phyloP scores from a whole-genome alignment of 2,329 filamentous ascomycete species.

The Scortechinia acanthostroma region DNA sequence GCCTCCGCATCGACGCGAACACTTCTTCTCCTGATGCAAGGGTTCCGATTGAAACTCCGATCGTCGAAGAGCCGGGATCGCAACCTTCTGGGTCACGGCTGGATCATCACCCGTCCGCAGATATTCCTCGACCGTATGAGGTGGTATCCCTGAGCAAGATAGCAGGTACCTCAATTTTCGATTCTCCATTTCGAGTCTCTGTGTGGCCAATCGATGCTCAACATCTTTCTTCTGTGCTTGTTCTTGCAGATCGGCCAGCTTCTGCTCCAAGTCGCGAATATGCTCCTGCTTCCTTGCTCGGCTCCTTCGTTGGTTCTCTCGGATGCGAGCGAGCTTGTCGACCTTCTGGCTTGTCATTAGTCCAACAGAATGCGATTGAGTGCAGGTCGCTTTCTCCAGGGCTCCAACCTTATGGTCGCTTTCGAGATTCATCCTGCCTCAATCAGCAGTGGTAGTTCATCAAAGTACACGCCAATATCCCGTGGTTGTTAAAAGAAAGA shows the following conservation, averaged over 20 bases:
- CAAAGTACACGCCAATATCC: too few species aligned
- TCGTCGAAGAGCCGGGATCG: slow-evolving; percentile 19
- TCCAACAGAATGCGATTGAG: too few species aligned
- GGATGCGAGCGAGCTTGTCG: slow-evolving; percentile 14
- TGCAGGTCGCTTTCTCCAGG: too few species aligned
- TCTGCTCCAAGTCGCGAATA: slow-evolving; percentile 21
- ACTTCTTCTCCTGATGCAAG: too few species aligned
- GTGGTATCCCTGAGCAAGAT: not conserved
- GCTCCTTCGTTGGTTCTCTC: slow-evolving; percentile 26
- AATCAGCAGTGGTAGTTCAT: too few species aligned
- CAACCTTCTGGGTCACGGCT: slow-evolving; percentile 15
- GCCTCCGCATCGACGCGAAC: too few species aligned
- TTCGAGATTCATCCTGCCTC: too few species aligned
- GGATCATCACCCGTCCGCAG: slow-evolving; percentile 8
- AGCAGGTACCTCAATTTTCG: slow-evolving; percentile 6
- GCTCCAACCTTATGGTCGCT: too few species aligned
- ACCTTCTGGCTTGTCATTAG: too few species aligned
- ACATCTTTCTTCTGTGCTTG: slow-evolving; percentile 18
- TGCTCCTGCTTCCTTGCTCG: slow-evolving; percentile 22
- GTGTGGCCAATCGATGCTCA: slow-evolving; percentile 18
- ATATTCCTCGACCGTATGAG: not conserved
- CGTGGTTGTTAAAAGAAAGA: too few species aligned
- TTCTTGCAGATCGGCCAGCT: slow-evolving; percentile 14
- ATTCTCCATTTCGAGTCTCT: slow-evolving; percentile 22
- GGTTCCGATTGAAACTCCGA: too few species aligned